Conservation (phyloP, 1,139 yeast species). For the Suzukiozyma palmioleophila region DNA sequence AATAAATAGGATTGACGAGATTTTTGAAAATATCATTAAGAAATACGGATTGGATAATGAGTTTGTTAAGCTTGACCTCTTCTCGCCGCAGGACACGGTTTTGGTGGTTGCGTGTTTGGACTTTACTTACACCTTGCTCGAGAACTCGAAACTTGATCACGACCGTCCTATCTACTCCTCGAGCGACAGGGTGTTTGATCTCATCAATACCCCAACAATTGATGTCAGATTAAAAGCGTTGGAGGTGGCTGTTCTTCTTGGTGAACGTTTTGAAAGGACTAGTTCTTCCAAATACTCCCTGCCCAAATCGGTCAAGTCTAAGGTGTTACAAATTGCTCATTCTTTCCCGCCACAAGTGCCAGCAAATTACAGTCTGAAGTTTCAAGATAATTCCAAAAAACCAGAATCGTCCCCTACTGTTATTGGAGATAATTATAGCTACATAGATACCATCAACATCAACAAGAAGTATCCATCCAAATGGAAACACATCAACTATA, state of each 20-base stretch:
- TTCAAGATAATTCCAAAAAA: constrained; percentile 10
- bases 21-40: constrained; percentile 50
- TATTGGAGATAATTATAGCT: constrained; percentile 47
- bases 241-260: constrained; percentile 57
- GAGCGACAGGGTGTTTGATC: constrained; percentile 54
- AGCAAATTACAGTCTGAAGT: constrained; percentile 27
- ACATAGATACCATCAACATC: constrained; percentile 49
- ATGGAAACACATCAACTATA: constrained; percentile 56
- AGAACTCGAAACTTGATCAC: constrained; percentile 36
- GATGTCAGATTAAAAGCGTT: constrained; percentile 59
- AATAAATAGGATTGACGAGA: constrained; percentile 68
- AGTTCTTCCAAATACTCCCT: constrained; percentile 39
- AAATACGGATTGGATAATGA: constrained; percentile 53
- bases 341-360: constrained; percentile 52
- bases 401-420: constrained; percentile 18
- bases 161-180: constrained; percentile 68
- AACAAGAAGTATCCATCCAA: constrained; percentile 47
- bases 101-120: constrained; percentile 50
- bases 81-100: constrained; percentile 42
- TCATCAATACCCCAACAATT: constrained; percentile 59
- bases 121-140: constrained; percentile 57
- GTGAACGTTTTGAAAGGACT: constrained; percentile 50
- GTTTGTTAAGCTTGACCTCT: constrained; percentile 40
- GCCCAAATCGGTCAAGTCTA: constrained; percentile 39
- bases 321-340: constrained; percentile 49